Percentiles rank a stretch among this genome's conserved stretches.
phyloP scores from a whole-genome alignment of 169 alveolate genomes.

The Plasmodium coatneyi region DNA sequence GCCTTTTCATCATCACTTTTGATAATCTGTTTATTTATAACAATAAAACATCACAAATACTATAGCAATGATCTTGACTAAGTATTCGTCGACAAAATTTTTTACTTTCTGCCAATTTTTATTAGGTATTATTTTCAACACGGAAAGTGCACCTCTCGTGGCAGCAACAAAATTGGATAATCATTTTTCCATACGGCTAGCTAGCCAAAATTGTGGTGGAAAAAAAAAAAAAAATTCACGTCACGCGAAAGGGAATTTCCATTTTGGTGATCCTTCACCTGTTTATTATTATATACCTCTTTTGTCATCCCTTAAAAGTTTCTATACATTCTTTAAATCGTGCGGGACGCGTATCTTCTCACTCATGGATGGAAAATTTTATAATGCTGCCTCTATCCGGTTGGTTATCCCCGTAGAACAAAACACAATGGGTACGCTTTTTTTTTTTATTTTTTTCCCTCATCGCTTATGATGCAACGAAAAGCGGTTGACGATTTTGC shows the following conservation, averaged over 20 bases:
- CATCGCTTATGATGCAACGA: background rate
- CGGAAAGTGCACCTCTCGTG: conserved; percentile 40
- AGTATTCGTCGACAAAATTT: conserved; percentile 65
- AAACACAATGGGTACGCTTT: background rate
- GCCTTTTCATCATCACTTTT: conserved; percentile 76
- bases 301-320: background rate
- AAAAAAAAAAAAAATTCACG: background rate
- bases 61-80: conserved; percentile 78
- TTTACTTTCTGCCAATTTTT: background rate
- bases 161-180: background rate
- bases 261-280: background rate
- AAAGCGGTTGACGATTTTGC: background rate
- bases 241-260: background rate
- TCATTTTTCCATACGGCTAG: too few species aligned
- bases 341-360: background rate
- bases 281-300: background rate
- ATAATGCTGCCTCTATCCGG: background rate
- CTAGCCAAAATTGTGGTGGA: background rate
- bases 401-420: background rate
- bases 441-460: background rate
- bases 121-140: conserved; percentile 45
- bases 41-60: conserved; percentile 75
- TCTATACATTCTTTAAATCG: background rate
- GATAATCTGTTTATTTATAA: conserved; percentile 69
- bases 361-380: background rate